Base-by-base conservation (phyloP, 2,329 filamentous ascomycete species). In the Ilyonectria mors-panacis region DNA sequence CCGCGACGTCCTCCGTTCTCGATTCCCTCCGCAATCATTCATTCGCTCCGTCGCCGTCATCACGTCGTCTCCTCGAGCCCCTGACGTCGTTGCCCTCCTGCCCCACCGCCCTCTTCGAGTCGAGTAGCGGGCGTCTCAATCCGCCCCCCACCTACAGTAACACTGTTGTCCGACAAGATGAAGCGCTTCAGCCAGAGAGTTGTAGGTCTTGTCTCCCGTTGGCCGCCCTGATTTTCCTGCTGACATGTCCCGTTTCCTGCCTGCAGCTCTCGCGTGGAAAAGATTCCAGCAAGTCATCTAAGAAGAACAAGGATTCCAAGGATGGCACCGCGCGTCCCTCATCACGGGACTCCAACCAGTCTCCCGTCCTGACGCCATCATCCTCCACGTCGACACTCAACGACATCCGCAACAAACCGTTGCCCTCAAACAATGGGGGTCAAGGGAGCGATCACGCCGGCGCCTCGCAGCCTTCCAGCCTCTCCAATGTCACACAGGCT, bases 121-220 rank as follows among this genome's bases (percentile, higher is more conserved):
- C 65, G 66, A 75, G 66, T 72, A 71, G 73, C 73, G 73, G 74
- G 72, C 71, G 73, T 72, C 74, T 69, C 61, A 47, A 75, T 67
- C 74, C 70, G 63, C 73, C 74, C 71, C 74, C 75, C 71, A 61
- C 68, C 66, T 70, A 66, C 66, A 67, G 64, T 62, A 67, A 73
- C 69, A 61, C 72, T 73, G 70, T 75, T 70, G 71, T 69, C 72
- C 72, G 83, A 82, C 83, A 93, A 88, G 84, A 98, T 98, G 95
- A 98, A 97, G 87, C 93, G 94, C 82, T 97, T 98, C 84, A 93
- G 94, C 85, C 94, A 97, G 88, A 94, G 93, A 92, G 94, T 98
- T 88, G 94, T 97, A 90, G 88, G 93, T 90, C 33, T 59, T 50
- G 30, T 12, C 5, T 17, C 12, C 26, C 8, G 50, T 21, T 44